Percentiles rank a stretch among this genome's conserved stretches.
These are phyloP conservation scores for Cercospora nicotianae DNA, from an alignment of 2,329 filamentous ascomycete species.

Conservation along the genomic window DNA sequence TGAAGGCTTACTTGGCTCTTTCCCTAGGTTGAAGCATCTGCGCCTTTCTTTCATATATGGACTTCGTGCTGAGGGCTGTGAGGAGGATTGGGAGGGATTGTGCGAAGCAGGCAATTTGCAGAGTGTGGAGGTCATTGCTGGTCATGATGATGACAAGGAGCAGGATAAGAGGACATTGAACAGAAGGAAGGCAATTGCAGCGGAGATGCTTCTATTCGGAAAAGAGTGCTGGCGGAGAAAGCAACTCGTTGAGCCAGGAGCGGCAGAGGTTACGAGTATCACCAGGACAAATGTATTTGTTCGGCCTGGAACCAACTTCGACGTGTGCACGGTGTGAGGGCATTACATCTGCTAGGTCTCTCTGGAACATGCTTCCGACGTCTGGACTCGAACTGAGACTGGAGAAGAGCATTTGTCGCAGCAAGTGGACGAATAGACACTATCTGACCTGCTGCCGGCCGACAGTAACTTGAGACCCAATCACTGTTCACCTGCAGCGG, in stretches of 20 bases:
- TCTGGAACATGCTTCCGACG: too few species aligned
- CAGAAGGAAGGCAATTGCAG: neutral
- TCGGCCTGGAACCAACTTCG: neutral
- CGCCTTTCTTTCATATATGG: neutral
- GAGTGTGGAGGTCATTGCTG: slow-evolving; percentile 5
- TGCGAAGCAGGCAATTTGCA: neutral
- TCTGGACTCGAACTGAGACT: too few species aligned
- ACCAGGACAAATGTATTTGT: neutral
- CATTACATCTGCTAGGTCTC: too few species aligned
- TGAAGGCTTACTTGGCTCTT: neutral
- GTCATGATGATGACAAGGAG: neutral
- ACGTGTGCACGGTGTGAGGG: neutral
- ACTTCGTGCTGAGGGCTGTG: neutral
- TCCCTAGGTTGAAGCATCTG: neutral
- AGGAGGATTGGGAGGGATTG: neutral
- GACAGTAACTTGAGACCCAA: neutral
- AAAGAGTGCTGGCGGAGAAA: neutral
- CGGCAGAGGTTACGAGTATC: neutral
- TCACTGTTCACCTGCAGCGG: neutral
- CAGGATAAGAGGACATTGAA: neutral
- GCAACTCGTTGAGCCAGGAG: neutral
- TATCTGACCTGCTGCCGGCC: too few species aligned
- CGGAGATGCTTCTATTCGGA: neutral
- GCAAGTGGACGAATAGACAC: too few species aligned
- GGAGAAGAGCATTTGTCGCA: too few species aligned